Evolutionary conservation across 2,329 filamentous ascomycete species (phyloP), one percentile per base, ranked within the genome.

Genomic region (Rhinocladiella mackenziei): DNA sequence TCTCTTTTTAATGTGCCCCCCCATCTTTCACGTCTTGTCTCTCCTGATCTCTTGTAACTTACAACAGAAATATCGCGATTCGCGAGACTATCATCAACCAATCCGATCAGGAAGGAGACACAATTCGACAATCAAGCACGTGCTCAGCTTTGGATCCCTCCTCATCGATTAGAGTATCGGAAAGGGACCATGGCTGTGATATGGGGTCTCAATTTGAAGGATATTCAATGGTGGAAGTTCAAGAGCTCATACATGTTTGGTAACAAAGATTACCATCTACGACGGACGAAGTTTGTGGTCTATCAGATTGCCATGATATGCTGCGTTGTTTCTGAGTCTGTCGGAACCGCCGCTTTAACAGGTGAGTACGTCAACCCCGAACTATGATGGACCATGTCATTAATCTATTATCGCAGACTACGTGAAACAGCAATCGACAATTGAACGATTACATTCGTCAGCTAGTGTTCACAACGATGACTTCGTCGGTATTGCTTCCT

Each of bases 251-350:
- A 78, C 58, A 80, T 80, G 76, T 79, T 74, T 63, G 51, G 53
- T 20, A 74, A 73, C 53, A 70, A 62, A 22, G 63, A 66, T 9
- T 78, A 76, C 55, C 74, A 80, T 58, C 61, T 77, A 2, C 72
- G 76, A 31, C 67, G 73, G 14, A 75, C 73, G 6, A 79, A 77
- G 55, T 78, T 80, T 66, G 71, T 77, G 48, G 69, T 79, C 43
- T 80, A 80, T 56, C 77, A 80, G 58, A 63, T 72, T 43, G 76
- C 76, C 49, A 74, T 79, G 73, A 76, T 80, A 37, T 65, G 73
- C 48, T 76, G 73, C 51, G 74, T 78, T 10, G 68, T 74, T 18
- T 77, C 74, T 2, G 76, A 79, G 55, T 75, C 73, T 2, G 62
- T 79, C 3, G 76, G 75, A 3, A 80, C 76, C 1, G 73, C 73